These are phyloP conservation scores for Hygrocybe punicea DNA, from an alignment of 768 basidiomycete species.

Conservation along the genomic window DNA sequence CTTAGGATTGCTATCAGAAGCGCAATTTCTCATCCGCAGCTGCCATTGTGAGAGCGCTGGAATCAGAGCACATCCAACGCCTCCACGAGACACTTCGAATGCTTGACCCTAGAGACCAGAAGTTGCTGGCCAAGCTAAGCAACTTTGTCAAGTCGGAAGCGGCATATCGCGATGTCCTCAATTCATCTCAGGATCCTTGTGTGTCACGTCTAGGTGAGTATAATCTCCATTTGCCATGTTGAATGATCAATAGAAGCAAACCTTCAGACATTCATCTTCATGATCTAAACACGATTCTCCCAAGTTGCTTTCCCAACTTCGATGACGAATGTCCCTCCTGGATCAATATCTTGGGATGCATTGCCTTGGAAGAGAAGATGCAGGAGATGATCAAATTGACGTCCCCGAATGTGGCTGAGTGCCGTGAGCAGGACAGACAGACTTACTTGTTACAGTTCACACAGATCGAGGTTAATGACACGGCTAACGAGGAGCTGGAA, in stretches of 20 bases:
- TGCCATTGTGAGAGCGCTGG: conserved; percentile 1
- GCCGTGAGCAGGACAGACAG: no score
- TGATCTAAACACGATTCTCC: no score
- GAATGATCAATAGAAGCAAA: background rate
- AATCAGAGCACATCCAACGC: conserved; percentile 1
- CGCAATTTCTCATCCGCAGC: conserved; percentile 9
- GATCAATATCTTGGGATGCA: no score
- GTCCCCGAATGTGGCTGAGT: no score
- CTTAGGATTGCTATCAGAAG: conserved; percentile 5
- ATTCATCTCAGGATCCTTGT: background rate
- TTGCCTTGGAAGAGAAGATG: no score
- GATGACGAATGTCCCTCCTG: no score
- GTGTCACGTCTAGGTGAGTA: conserved; percentile 3
- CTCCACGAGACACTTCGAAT: conserved; percentile 2
- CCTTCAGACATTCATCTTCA: no score
- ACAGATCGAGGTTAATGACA: no score
- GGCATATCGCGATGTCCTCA: background rate
- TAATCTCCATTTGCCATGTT: background rate
- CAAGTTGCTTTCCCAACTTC: no score
- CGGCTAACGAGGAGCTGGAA: no score
- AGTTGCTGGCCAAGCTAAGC: conserved; percentile 1
- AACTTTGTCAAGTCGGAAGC: conserved; percentile 1
- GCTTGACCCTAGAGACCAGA: background rate
- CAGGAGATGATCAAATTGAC: no score
- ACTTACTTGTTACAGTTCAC: no score